A percentile compares a stretch with the other conserved stretches of the same genome.
phyloP scores from a whole-genome alignment of 1,284 basidiomycete genomes.

The Phlebopus sp. region DNA sequence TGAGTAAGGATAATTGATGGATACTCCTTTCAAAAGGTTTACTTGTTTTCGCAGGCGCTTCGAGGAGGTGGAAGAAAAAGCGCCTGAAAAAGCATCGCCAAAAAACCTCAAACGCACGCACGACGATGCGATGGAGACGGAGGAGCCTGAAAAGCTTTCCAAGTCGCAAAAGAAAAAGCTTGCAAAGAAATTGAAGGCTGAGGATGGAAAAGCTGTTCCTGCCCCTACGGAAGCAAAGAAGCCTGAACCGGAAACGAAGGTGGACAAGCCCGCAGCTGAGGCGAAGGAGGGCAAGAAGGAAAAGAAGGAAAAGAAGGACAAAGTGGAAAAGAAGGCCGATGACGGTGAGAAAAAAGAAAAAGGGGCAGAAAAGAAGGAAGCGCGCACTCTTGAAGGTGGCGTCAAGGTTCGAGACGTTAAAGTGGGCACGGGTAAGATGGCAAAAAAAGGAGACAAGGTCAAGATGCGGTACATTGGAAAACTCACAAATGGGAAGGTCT shows the following conservation, averaged over 20 bases:
- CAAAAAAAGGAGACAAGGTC: conserved; percentile 84
- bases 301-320: conserved; percentile 43
- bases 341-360: conserved; percentile 40
- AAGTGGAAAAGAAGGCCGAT: conserved; percentile 34
- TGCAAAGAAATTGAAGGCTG: conserved; percentile 73
- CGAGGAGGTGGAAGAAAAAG: conserved; percentile 46
- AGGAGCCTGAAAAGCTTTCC: conserved; percentile 40
- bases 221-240: conserved; percentile 34
- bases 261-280: conserved; percentile 37
- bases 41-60: conserved; percentile 51
- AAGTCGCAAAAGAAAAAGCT: conserved; percentile 66
- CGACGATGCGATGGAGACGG: conserved; percentile 48
- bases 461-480: conserved; percentile 92
- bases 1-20: conserved; percentile 31
- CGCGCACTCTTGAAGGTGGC: conserved; percentile 63
- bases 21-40: neutral
- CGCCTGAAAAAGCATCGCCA: conserved; percentile 1
- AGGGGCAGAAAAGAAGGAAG: conserved; percentile 38
- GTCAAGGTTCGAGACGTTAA: conserved; percentile 79
- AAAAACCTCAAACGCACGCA: conserved; percentile 58
- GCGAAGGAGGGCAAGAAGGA: conserved; percentile 36
- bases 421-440: conserved; percentile 76
- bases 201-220: conserved; percentile 55
- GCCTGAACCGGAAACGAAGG: conserved; percentile 38
- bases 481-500: conserved; percentile 80